Evolutionary conservation across 495 filamentous ascomycete species (phyloP).

Genomic region (Chlorociboria aeruginascens): DNA sequence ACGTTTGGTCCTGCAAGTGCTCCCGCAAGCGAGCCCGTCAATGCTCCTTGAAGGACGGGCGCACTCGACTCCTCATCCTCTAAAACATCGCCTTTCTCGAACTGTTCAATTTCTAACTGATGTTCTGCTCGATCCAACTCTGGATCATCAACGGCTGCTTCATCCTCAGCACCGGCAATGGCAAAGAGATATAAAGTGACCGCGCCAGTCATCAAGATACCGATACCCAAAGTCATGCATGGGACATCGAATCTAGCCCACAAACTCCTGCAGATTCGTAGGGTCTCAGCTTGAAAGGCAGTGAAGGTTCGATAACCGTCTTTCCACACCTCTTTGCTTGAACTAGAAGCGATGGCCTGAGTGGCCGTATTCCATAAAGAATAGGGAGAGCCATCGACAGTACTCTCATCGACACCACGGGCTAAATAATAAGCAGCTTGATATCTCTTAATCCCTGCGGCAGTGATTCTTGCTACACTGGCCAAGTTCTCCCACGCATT

Average conservation of each 20-base stretch:
- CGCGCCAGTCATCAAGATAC: conserved; percentile 54
- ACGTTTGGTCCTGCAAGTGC: conserved; percentile 13
- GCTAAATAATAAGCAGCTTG: conserved; percentile 48
- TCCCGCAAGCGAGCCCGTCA: conserved; percentile 19
- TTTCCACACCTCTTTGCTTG: conserved; percentile 24
- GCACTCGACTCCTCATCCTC: conserved; percentile 17
- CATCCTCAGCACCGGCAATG: conserved; percentile 16
- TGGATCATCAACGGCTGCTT: conserved; percentile 8
- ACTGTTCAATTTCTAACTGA: conserved; percentile 13
- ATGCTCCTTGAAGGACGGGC: conserved; percentile 20
- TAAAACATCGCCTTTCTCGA: conserved; percentile 5
- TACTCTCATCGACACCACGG: conserved; percentile 48
- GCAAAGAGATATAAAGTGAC: conserved; percentile 60
- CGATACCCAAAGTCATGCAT: conserved; percentile 72
- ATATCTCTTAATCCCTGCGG: conserved; percentile 83
- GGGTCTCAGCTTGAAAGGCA: conserved; percentile 63
- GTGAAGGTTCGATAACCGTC: conserved; percentile 48
- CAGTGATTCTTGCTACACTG: conserved; percentile 59
- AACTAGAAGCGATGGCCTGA: conserved; percentile 22
- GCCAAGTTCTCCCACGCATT: conserved; percentile 65
- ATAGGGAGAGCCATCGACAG: conserved; percentile 40
- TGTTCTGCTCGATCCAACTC: conserved; percentile 15
- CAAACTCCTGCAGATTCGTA: conserved; percentile 68
- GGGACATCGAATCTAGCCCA: conserved; percentile 87
- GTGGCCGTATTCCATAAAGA: conserved; percentile 43